phyloP scores from a whole-genome alignment of 495 filamentous ascomycete species.

The Penicillium lagena region DNA sequence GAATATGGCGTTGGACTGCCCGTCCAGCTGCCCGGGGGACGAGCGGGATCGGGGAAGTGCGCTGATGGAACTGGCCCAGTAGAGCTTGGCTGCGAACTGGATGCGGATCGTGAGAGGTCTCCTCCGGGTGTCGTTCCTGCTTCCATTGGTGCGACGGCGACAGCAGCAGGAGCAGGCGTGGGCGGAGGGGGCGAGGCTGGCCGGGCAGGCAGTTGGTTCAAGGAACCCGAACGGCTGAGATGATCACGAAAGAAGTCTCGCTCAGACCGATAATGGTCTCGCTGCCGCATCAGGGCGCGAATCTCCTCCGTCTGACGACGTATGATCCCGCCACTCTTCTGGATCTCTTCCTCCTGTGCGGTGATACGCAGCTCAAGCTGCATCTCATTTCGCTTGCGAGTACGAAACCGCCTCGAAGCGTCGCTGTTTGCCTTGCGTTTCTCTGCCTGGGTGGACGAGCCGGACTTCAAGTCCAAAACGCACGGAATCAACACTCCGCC shows the following conservation, averaged over 20 bases:
- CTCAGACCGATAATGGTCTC: conserved; percentile 51
- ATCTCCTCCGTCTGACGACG: conserved; percentile 54
- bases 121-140: conserved; percentile 5
- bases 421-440: conserved; percentile 92
- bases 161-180: conserved; percentile 3
- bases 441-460: conserved; percentile 79
- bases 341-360: conserved; percentile 53
- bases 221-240: conserved; percentile 43
- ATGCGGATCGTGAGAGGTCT: neutral
- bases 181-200: conserved; percentile 33
- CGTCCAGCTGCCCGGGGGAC: conserved; percentile 12
- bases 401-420: conserved; percentile 83
- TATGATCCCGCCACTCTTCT: conserved; percentile 47
- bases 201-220: conserved; percentile 30
- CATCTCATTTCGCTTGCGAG: conserved; percentile 83
- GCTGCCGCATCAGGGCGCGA: conserved; percentile 46
- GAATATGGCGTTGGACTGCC: conserved; percentile 15
- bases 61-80: neutral
- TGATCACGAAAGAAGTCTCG: conserved; percentile 64
- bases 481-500: conserved; percentile 54
- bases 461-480: conserved; percentile 63
- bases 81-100: neutral
- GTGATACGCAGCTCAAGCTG: conserved; percentile 55
- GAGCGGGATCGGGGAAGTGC: conserved; percentile 6
- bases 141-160: conserved; percentile 3